Percentiles rank a stretch among this genome's conserved stretches.
phyloP scores from a whole-genome alignment of 441 rosid genomes.

The Croton setiger region DNA sequence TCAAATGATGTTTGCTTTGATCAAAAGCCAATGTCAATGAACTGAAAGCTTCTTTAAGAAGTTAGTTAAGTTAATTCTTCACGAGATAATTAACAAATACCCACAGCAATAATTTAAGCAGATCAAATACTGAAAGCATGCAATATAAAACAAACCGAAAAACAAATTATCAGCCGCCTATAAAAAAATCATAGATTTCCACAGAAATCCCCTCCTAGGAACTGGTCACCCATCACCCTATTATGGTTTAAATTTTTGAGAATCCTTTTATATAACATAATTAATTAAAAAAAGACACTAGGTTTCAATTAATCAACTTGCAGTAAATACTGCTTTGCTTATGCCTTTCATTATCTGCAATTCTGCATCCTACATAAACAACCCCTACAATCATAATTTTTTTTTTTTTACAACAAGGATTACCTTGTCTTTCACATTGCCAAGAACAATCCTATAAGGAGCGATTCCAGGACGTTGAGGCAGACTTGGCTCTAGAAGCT shows the following conservation, averaged over 20 bases:
- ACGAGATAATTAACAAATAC: neutral
- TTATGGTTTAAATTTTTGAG: neutral
- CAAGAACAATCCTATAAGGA: slow-evolving; percentile 90
- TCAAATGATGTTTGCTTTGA: neutral
- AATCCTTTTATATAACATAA: neutral
- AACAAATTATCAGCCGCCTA: neutral
- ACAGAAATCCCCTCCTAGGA: neutral
- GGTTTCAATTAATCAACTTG: neutral
- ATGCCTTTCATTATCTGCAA: too few species aligned
- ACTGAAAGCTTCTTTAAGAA: too few species aligned
- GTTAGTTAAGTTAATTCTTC: neutral
- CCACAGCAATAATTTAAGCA: neutral
- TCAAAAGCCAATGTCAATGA: neutral
- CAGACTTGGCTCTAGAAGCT: slow-evolving; percentile 83
- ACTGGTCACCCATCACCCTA: neutral
- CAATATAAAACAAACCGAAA: too few species aligned
- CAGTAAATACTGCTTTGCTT: neutral
- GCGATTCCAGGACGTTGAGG: slow-evolving; percentile 78
- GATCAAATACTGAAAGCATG: neutral
- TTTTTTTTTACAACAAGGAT: slow-evolving; percentile 8
- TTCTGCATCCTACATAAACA: neutral
- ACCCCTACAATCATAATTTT: too few species aligned
- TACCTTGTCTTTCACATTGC: slow-evolving; percentile 93
- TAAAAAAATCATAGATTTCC: neutral
- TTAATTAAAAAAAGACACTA: neutral